Evolutionary conservation across 1,284 basidiomycete species (phyloP).

Genomic region (Malassezia psittaci): DNA sequence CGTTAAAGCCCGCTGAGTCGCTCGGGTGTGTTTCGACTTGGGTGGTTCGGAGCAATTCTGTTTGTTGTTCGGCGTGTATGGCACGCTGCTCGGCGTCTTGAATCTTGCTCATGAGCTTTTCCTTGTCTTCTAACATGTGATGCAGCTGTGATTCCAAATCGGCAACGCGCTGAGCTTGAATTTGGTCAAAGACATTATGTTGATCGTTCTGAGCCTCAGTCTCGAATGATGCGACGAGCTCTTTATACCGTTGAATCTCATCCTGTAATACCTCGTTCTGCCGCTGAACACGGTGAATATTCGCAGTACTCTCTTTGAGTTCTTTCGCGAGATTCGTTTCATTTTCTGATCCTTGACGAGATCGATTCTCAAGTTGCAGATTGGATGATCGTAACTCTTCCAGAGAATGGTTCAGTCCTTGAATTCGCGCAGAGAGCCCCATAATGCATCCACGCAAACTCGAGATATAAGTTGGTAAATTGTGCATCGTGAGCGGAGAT

Average conservation of each 20-base stretch:
- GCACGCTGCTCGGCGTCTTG: slow-evolving; percentile 2
- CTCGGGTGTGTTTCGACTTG: neutral
- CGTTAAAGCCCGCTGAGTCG: slow-evolving; percentile 2
- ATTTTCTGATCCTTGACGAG: slow-evolving; percentile 23
- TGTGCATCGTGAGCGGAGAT: slow-evolving; percentile 16
- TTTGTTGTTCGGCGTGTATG: neutral
- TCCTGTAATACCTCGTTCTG: slow-evolving; percentile 15
- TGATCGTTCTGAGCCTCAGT: slow-evolving; percentile 32
- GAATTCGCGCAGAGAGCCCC: slow-evolving; percentile 22
- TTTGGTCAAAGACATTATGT: slow-evolving; percentile 24
- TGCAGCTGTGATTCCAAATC: slow-evolving; percentile 30
- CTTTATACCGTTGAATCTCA: slow-evolving; percentile 25
- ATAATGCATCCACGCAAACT: slow-evolving; percentile 24
- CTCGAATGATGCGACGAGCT: slow-evolving; percentile 24
- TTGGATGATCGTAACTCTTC: slow-evolving; percentile 25
- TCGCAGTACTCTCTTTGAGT: slow-evolving; percentile 33
- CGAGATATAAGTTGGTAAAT: slow-evolving; percentile 26
- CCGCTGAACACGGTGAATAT: slow-evolving; percentile 10
- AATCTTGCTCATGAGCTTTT: neutral
- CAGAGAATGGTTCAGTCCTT: slow-evolving; percentile 15
- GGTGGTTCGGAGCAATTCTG: neutral
- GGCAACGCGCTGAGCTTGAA: slow-evolving; percentile 34
- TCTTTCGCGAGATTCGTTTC: slow-evolving; percentile 28
- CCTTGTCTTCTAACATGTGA: slow-evolving; percentile 17
- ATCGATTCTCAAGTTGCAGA: slow-evolving; percentile 19